Evolutionary conservation across 164 flowering plant genomes (phyloP).

Genomic region (Piper betle): DNA sequence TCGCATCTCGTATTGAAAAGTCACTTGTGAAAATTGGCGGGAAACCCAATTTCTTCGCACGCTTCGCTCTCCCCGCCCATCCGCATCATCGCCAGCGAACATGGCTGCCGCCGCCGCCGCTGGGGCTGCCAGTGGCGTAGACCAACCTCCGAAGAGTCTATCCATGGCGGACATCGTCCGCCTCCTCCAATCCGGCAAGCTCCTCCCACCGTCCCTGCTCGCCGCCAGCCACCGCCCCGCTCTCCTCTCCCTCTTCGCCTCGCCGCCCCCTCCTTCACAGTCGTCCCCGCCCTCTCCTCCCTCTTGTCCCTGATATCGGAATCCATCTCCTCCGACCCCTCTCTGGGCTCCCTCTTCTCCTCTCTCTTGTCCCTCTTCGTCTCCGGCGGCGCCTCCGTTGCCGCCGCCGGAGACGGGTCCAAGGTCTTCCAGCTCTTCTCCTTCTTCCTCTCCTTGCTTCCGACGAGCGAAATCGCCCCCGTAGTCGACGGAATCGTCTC

Average conservation of each 20-base stretch:
- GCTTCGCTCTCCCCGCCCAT: too few species aligned
- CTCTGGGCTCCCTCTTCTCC: slow-evolving; percentile 36
- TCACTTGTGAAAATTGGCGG: too few species aligned
- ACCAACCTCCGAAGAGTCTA: slow-evolving; percentile 9
- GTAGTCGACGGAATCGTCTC: slow-evolving; percentile 24
- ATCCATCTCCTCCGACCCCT: slow-evolving; percentile 17
- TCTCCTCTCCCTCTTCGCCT: slow-evolving; percentile 39
- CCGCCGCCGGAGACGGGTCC: slow-evolving; percentile 27
- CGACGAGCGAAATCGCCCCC: slow-evolving; percentile 8
- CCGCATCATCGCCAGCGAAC: too few species aligned
- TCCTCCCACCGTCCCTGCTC: slow-evolving; percentile 31
- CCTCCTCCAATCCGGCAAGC: slow-evolving; percentile 25
- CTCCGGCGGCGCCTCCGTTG: too few species aligned
- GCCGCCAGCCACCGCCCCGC: slow-evolving; percentile 29
- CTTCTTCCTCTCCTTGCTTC: slow-evolving; percentile 21
- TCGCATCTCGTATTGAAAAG: too few species aligned
- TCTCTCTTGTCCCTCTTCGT: slow-evolving; percentile 11
- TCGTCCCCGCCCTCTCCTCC: slow-evolving; percentile 39
- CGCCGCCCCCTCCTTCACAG: slow-evolving; percentile 35
- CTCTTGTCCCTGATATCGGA: slow-evolving; percentile 41
- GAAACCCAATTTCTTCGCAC: too few species aligned
- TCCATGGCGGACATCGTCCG: slow-evolving; percentile 32
- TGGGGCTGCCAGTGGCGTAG: not conserved
- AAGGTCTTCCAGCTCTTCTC: slow-evolving; percentile 33
- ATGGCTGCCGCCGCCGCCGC: not conserved